Evolutionary conservation across 305 asterid genomes (phyloP), one percentile per base, ranked within the genome.

Genomic region (Fraxinus nigra): DNA sequence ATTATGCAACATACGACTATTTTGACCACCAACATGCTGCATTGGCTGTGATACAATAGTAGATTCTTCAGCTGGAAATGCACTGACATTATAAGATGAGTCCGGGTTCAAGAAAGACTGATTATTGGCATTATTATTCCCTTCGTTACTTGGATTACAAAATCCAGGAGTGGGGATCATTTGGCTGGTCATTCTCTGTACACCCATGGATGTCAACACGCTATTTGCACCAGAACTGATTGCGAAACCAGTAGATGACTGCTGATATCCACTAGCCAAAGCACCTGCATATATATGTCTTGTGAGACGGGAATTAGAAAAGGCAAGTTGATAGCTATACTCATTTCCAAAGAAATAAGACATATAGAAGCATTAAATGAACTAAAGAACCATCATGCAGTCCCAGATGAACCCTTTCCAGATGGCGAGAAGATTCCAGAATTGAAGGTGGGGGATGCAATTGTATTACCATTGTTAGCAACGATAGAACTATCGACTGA

Each of bases 91-190:
- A 48, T 48, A 48, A 86, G 97, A 87, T 75, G 94, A 67, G 38
- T 89, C 97, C 88, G 89, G 67, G 84, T 93, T 92, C 89, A 85
- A 84, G 86, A 90, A 89, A 48, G 94, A 61, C 82, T 92, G 95
- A 83, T 79, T 92, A 82, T 84, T 91, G 84, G 79, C 77, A 82
- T 77, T 86, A 80, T 85, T 87, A 84, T 90, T 89, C 72, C 84
- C 75, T 30, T 84, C 91, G 78, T 86, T 90, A 83, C 73, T 87
- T 72, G 91, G 79, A 85, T 82, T 91, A 89, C 82, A 89, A 82
- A 91, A 92, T 84, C 98, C 99, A 84, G 99, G 99, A 76, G 98
- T 93, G 59, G 99, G 99, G 40, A 97, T 97, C 99, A 97, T 97
- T 90, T 97, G 98, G 88, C 93, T 91, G 28, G 90, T 84, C 90